Evolutionary conservation across 768 basidiomycete species (phyloP).

Genomic region (Leccinum subgranulosum): DNA sequence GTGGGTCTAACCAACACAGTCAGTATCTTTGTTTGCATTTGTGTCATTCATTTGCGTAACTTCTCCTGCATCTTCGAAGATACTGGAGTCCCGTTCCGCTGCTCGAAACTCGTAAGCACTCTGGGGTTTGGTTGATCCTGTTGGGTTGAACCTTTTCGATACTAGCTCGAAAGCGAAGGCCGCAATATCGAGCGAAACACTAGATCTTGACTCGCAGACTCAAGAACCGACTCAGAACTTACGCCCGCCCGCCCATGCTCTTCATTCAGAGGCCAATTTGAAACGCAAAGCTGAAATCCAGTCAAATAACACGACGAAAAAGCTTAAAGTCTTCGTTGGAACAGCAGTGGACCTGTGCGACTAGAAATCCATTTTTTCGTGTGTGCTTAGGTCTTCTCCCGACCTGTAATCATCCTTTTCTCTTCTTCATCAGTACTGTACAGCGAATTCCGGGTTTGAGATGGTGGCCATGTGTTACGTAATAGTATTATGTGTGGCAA

Average conservation of each 20-base stretch:
- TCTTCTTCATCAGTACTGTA: not conserved
- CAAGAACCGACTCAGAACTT: slow-evolving; percentile 39
- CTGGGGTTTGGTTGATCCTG: not conserved
- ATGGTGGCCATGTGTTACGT: not conserved
- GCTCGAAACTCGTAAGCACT: slow-evolving; percentile 13
- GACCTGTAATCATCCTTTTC: not conserved
- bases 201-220: slow-evolving; percentile 34
- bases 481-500: too few relatives aligned
- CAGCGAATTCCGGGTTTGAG: too few relatives aligned
- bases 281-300: slow-evolving; percentile 34
- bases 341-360: slow-evolving; percentile 73
- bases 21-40: slow-evolving; percentile 15
- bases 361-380: slow-evolving; percentile 30
- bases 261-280: slow-evolving; percentile 22
- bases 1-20: slow-evolving; percentile 62
- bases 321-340: slow-evolving; percentile 69
- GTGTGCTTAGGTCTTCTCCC: not conserved
- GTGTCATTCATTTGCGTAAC: not conserved
- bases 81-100: slow-evolving; percentile 6
- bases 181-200: not conserved
- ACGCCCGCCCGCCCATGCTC: slow-evolving; percentile 11
- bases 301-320: slow-evolving; percentile 40
- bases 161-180: not conserved
- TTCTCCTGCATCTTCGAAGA: slow-evolving; percentile 4
- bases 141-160: not conserved